These are phyloP conservation scores for Saksenaea vasiformis DNA, from an alignment of 371 early-diverging fungal species.

Conservation along the genomic window DNA sequence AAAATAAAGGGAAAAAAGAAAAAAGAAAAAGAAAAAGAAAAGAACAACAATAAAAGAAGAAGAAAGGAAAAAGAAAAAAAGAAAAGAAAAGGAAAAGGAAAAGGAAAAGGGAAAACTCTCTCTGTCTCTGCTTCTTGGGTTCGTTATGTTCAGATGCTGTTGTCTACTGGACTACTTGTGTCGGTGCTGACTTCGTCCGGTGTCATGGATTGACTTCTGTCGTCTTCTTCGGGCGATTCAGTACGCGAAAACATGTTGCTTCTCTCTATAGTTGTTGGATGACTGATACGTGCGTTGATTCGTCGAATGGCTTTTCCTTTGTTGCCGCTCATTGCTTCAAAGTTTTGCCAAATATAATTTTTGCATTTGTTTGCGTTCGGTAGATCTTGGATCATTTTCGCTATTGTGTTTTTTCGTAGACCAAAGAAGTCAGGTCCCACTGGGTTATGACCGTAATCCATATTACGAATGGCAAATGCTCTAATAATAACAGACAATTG, in stretches of 20 bases:
- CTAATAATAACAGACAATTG: no score
- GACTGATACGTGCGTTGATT: slow-evolving; percentile 7
- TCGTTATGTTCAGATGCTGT: slow-evolving; percentile 5
- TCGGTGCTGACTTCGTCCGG: not conserved
- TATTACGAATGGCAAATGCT: slow-evolving; percentile 66
- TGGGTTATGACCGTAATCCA: slow-evolving; percentile 75
- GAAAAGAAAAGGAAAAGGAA: not conserved
- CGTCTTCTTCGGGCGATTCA: slow-evolving; percentile 1
- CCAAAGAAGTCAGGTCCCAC: slow-evolving; percentile 92
- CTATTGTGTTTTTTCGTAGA: slow-evolving; percentile 81
- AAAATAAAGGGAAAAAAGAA: not conserved
- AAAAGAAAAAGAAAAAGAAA: not conserved
- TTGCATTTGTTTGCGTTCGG: slow-evolving; percentile 74
- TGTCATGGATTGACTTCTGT: not conserved
- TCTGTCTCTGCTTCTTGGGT: slow-evolving; percentile 4
- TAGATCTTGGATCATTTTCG: slow-evolving; percentile 86
- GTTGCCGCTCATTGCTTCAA: slow-evolving; percentile 37
- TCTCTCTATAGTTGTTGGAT: not conserved
- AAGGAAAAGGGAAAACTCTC: not conserved
- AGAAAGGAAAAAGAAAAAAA: not conserved
- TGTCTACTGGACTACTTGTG: not conserved
- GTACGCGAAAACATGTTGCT: slow-evolving; percentile 2
- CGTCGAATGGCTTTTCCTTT: slow-evolving; percentile 14
- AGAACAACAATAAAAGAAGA: not conserved
- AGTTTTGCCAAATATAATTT: slow-evolving; percentile 71